A percentile compares a stretch with the other conserved stretches of the same genome.
These are phyloP conservation scores for Sesbania bispinosa DNA, from an alignment of 306 rosid species.

Conservation along the genomic window DNA sequence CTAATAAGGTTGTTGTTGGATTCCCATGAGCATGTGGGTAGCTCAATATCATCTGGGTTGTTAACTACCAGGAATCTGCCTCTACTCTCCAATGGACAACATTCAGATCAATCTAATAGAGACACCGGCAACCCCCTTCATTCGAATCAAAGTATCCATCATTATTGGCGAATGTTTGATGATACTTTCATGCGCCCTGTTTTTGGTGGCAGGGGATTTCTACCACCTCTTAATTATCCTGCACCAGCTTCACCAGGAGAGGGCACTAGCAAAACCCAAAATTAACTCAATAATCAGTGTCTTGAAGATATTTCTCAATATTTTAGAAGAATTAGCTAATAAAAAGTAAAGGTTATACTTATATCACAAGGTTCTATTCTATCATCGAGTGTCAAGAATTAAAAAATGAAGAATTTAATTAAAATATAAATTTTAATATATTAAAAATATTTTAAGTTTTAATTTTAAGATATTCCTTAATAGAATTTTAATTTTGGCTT, in stretches of 20 bases:
- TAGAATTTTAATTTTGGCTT: too few species aligned
- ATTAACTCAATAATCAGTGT: too few species aligned
- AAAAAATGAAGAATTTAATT: too few species aligned
- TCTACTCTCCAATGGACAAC: slow-evolving; percentile 21
- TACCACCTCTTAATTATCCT: neutral
- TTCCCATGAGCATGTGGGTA: neutral
- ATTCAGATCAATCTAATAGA: slow-evolving; percentile 18
- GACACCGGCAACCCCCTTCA: slow-evolving; percentile 6
- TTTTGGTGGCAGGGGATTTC: slow-evolving; percentile 64
- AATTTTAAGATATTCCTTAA: too few species aligned
- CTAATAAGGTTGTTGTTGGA: slow-evolving; percentile 45
- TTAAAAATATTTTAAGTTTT: too few species aligned
- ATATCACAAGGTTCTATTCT: too few species aligned
- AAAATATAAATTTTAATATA: too few species aligned
- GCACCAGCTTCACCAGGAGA: slow-evolving; percentile 23
- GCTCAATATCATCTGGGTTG: neutral
- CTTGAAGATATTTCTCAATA: too few species aligned
- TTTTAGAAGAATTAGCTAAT: too few species aligned
- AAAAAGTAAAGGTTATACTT: too few species aligned
- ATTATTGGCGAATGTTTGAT: slow-evolving; percentile 50
- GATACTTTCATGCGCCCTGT: slow-evolving; percentile 54
- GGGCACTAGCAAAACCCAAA: too few species aligned
- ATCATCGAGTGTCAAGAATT: too few species aligned
- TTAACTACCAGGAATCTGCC: slow-evolving; percentile 29
- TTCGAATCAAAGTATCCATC: slow-evolving; percentile 29